These are phyloP conservation scores for Aspergillus coremiiformis DNA, from an alignment of 495 filamentous ascomycete genomes.

Conservation along the genomic window DNA sequence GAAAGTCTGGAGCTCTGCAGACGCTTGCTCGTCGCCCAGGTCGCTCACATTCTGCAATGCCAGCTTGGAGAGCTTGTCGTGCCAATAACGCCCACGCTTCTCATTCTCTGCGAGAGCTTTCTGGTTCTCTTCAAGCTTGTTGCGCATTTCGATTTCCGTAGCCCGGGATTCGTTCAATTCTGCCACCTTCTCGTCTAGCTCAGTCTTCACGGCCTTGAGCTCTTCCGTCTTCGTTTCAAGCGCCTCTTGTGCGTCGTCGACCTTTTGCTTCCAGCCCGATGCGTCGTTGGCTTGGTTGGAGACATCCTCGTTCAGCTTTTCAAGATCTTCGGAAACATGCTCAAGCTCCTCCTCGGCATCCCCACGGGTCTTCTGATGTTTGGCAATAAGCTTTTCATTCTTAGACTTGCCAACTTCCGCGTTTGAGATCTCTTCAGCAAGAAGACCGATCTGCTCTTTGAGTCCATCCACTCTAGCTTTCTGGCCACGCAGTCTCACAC, in stretches of 20 bases:
- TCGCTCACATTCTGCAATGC: constrained; percentile 71
- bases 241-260: constrained; percentile 79
- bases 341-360: constrained; percentile 72
- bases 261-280: constrained; percentile 61
- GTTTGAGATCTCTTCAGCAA: constrained; percentile 72
- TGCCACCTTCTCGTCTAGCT: constrained; percentile 77
- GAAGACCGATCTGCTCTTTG: constrained; percentile 74
- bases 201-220: constrained; percentile 67
- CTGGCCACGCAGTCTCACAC: constrained; percentile 82
- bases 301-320: constrained; percentile 67
- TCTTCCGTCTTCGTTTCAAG: constrained; percentile 74
- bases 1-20: constrained; percentile 64
- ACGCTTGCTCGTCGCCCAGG: constrained; percentile 47
- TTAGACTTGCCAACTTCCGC: constrained; percentile 82
- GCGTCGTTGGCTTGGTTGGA: constrained; percentile 67
- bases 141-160: constrained; percentile 94
- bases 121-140: constrained; percentile 90
- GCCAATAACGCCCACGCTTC: constrained; percentile 75
- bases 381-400: constrained; percentile 82
- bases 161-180: constrained; percentile 87
- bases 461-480: constrained; percentile 88
- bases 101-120: constrained; percentile 83
- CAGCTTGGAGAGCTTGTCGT: constrained; percentile 76
- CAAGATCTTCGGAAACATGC: constrained; percentile 59
- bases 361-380: constrained; percentile 72